Percentiles rank a stretch among this genome's conserved stretches.
phyloP scores from a whole-genome alignment of 495 filamentous ascomycete species.

The Beverwykella pulmonaria region DNA sequence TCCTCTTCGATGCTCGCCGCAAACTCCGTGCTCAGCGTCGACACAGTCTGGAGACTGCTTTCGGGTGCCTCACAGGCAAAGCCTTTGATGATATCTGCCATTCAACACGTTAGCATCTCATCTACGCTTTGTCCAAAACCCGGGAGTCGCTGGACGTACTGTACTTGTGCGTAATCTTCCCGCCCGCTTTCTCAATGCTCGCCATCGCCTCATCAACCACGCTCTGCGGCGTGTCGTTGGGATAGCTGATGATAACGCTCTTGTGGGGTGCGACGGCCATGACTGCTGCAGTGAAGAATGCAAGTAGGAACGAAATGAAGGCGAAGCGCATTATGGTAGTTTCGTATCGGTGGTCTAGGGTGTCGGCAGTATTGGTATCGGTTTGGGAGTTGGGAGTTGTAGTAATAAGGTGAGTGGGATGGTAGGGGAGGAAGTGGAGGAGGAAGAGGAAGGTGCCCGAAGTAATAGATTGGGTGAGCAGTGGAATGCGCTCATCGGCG shows the following conservation, averaged over 20 bases:
- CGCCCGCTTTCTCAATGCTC: slow-evolving; percentile 63
- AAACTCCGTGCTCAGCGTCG: slow-evolving; percentile 64
- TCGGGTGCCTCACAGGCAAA: slow-evolving; percentile 74
- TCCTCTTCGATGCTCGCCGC: slow-evolving; percentile 77
- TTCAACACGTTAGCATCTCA: slow-evolving; percentile 28
- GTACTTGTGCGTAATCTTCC: slow-evolving; percentile 60
- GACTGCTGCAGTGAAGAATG: slow-evolving; percentile 56
- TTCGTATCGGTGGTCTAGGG: background rate
- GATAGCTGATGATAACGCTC: slow-evolving; percentile 77
- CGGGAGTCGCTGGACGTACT: slow-evolving; percentile 46
- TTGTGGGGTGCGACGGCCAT: slow-evolving; percentile 64
- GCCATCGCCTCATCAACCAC: slow-evolving; percentile 71
- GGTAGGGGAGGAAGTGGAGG: background rate
- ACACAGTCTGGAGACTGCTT: slow-evolving; percentile 69
- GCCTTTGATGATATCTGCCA: slow-evolving; percentile 60
- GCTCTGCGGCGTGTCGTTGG: slow-evolving; percentile 67
- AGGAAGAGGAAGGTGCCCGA: slow-evolving; percentile 6
- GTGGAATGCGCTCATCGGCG: slow-evolving; percentile 21
- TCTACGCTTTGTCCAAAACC: too few species aligned
- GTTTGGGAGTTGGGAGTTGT: background rate
- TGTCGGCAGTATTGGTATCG: background rate
- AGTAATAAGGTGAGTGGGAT: background rate
- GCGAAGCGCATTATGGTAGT: slow-evolving; percentile 60
- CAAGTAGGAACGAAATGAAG: slow-evolving; percentile 52
- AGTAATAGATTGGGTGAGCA: background rate